A percentile compares a stretch with the other conserved stretches of the same genome.
These are phyloP conservation scores for Wickerhamiella dianesei DNA, from an alignment of 805 yeast genomes.

Conservation along the genomic window DNA sequence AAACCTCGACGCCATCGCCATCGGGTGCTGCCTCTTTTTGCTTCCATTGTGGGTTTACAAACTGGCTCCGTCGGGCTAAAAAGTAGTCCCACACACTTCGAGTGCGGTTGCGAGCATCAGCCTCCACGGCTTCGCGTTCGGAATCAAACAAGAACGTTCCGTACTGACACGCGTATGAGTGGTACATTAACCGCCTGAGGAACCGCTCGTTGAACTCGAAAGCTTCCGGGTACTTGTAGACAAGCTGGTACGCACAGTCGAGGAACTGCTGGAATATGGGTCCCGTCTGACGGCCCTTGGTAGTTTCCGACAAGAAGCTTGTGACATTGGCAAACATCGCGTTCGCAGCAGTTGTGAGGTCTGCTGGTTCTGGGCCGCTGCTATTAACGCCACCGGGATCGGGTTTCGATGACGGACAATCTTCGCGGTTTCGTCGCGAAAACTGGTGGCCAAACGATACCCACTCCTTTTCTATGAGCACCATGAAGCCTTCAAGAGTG, in stretches of 20 bases:
- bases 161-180: conserved; percentile 84
- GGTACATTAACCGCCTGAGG: conserved; percentile 70
- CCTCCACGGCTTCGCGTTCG: conserved; percentile 47
- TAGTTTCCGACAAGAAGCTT: conserved; percentile 19
- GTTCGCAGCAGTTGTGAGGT: conserved; percentile 27
- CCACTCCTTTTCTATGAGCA: conserved; percentile 89
- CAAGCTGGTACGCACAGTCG: conserved; percentile 74
- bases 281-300: conserved; percentile 38
- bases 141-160: conserved; percentile 75
- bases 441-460: conserved; percentile 86
- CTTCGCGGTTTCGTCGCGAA: conserved; percentile 39
- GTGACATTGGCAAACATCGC: conserved; percentile 35
- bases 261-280: conserved; percentile 92
- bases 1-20: conserved; percentile 10
- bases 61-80: conserved; percentile 57
- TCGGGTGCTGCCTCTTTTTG: conserved; percentile 8
- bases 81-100: conserved; percentile 91
- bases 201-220: conserved; percentile 89
- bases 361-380: conserved; percentile 7
- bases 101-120: conserved; percentile 36
- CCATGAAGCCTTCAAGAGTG: conserved; percentile 76
- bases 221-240: conserved; percentile 49
- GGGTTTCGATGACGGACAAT: not conserved
- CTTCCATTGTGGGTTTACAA: conserved; percentile 39
- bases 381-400: conserved; percentile 19